Evolutionary conservation across 495 filamentous ascomycete species (phyloP).

Genomic region (Penicillium malachiteum): DNA sequence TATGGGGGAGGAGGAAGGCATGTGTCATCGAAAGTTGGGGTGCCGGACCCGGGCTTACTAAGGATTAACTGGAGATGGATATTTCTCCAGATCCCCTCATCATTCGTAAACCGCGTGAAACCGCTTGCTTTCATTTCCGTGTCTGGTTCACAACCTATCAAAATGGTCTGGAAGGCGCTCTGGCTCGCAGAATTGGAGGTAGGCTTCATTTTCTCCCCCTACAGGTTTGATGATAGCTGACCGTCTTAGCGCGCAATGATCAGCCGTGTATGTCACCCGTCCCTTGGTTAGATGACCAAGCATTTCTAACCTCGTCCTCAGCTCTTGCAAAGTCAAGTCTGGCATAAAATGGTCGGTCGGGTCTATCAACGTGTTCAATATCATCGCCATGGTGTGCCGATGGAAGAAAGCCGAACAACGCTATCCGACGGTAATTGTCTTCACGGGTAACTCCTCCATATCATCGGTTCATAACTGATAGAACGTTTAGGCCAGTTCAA

Average conservation of each 20-base stretch:
- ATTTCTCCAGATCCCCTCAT: slow-evolving; percentile 9
- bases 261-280: slow-evolving; percentile 36
- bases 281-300: slow-evolving; percentile 3
- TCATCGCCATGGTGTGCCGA: slow-evolving; percentile 52
- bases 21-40: neutral
- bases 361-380: slow-evolving; percentile 56
- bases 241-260: slow-evolving; percentile 23
- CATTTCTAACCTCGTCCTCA: slow-evolving; percentile 22
- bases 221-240: neutral
- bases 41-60: slow-evolving; percentile 23
- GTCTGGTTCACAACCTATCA: neutral
- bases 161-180: slow-evolving; percentile 21
- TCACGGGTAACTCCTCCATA: neutral
- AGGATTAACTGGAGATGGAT: neutral
- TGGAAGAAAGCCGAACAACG: slow-evolving; percentile 57
- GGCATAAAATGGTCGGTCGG: slow-evolving; percentile 57
- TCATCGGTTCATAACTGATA: slow-evolving; percentile 10
- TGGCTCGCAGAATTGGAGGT: slow-evolving; percentile 24
- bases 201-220: slow-evolving; percentile 1
- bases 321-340: slow-evolving; percentile 60
- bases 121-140: neutral
- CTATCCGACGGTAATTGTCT: slow-evolving; percentile 48
- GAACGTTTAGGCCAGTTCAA: slow-evolving; percentile 25
- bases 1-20: neutral
- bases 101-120: neutral